Percentiles rank a stretch among this genome's conserved stretches.
phyloP scores from a whole-genome alignment of 208 protist species.

The Acanthamoeba sp. region DNA sequence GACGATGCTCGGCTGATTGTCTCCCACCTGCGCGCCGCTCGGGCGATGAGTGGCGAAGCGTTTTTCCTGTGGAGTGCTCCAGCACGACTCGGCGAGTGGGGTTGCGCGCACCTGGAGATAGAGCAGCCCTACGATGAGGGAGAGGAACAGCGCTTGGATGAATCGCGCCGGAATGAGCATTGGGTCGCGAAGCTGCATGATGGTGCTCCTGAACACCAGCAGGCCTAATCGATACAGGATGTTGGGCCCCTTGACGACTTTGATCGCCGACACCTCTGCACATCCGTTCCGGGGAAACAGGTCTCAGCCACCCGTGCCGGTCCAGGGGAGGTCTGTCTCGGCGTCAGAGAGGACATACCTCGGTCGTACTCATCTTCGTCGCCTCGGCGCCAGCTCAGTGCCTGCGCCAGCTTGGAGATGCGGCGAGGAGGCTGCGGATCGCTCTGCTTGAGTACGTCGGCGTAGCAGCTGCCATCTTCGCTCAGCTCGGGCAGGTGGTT shows the following conservation, averaged over 20 bases:
- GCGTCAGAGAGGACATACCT: not conserved
- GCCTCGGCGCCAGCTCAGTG: not conserved
- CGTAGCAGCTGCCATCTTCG: slow-evolving; percentile 3
- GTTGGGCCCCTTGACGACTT: slow-evolving; percentile 53
- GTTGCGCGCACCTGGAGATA: slow-evolving; percentile 31
- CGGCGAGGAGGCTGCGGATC: not conserved
- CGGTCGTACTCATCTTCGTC: not conserved
- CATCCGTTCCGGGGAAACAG: too few relatives aligned
- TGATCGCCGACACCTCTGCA: not conserved
- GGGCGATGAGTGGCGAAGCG: too few relatives aligned
- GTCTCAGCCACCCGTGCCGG: too few relatives aligned
- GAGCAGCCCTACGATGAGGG: slow-evolving; percentile 24
- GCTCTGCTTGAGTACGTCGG: not conserved
- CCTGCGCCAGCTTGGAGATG: not conserved
- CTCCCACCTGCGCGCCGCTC: not conserved
- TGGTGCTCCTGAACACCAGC: not conserved
- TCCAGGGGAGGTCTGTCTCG: not conserved
- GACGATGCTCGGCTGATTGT: not conserved
- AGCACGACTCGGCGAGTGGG: too few relatives aligned
- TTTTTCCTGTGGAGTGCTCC: not conserved
- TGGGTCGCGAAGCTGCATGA: slow-evolving; percentile 31
- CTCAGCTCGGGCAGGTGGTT: slow-evolving; percentile 12
- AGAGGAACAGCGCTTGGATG: slow-evolving; percentile 1
- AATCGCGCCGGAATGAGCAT: slow-evolving; percentile 16
- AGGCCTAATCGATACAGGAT: slow-evolving; percentile 9